Percentiles rank a stretch among this genome's conserved stretches.
Evolutionary conservation across 805 yeast species (phyloP).

Genomic region (Candida boleticola): DNA sequence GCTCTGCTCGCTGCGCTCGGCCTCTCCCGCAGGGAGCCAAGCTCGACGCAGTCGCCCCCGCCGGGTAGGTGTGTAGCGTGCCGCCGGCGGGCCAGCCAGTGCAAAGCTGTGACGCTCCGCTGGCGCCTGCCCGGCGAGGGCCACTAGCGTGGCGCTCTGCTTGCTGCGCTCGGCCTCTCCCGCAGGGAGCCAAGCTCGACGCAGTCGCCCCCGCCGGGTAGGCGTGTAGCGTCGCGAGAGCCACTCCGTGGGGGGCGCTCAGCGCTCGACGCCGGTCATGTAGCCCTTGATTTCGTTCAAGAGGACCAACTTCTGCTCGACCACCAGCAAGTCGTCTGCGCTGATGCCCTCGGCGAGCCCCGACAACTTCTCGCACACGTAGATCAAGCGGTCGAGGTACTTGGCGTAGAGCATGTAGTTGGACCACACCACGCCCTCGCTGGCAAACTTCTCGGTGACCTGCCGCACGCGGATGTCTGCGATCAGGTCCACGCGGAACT

Average conservation of each 20-base stretch:
- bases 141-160: too few relatives aligned
- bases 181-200: too few relatives aligned
- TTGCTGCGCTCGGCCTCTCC: too few relatives aligned
- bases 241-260: not conserved
- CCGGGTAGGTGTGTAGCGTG: too few relatives aligned
- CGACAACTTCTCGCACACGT: conserved; percentile 9
- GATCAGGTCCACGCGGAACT: conserved; percentile 3
- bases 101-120: too few relatives aligned
- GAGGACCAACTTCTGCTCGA: conserved; percentile 12
- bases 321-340: conserved; percentile 7
- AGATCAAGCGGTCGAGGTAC: conserved; percentile 8
- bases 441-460: conserved; percentile 8
- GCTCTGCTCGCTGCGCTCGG: too few relatives aligned
- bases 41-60: too few relatives aligned
- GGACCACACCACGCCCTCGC: conserved; percentile 10
- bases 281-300: conserved; percentile 9
- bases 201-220: too few relatives aligned
- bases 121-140: too few relatives aligned
- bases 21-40: too few relatives aligned
- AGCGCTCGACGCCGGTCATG: not conserved
- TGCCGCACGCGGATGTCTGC: conserved; percentile 6
- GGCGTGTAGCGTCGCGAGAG: not conserved
- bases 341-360: conserved; percentile 5
- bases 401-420: conserved; percentile 9
- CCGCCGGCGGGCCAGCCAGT: too few relatives aligned